Evolutionary conservation across 805 yeast species (phyloP).

Genomic region (Soucietia sequanensis): DNA sequence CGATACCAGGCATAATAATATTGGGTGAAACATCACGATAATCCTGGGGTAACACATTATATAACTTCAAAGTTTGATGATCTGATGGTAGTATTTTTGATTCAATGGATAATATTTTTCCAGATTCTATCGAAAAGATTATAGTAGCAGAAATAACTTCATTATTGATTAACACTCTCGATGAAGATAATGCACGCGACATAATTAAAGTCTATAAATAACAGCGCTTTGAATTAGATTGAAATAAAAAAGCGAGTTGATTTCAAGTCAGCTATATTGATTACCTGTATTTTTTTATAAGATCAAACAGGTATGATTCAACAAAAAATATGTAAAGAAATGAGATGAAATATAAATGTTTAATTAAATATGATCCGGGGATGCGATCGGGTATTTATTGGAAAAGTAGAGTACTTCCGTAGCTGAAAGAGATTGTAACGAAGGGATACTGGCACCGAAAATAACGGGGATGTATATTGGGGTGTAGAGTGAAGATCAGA

Average conservation of each 20-base stretch:
- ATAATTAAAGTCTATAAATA: conserved; percentile 19
- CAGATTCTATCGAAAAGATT: conserved; percentile 50
- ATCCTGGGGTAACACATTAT: conserved; percentile 40
- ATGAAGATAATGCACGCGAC: conserved; percentile 65
- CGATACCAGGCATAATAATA: conserved; percentile 82
- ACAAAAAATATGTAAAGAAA: background rate
- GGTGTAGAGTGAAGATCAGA: no score
- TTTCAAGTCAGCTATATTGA: background rate
- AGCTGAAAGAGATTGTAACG: no score
- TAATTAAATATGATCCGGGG: background rate
- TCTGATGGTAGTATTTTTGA: conserved; percentile 26
- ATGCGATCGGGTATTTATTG: background rate
- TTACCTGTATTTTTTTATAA: no score
- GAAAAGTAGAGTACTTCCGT: no score
- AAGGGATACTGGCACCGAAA: no score
- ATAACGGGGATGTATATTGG: no score
- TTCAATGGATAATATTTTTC: conserved; percentile 56
- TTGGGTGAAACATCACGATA: conserved; percentile 60
- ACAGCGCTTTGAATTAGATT: background rate
- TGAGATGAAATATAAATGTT: background rate
- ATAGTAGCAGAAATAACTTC: conserved; percentile 58
- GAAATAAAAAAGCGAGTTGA: background rate
- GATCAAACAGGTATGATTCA: background rate
- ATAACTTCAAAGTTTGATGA: conserved; percentile 41
- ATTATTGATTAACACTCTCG: conserved; percentile 52